Percentiles rank a stretch among this genome's conserved stretches.
phyloP scores from a whole-genome alignment of 2,329 filamentous ascomycete genomes.

The Apiospora phragmitis region DNA sequence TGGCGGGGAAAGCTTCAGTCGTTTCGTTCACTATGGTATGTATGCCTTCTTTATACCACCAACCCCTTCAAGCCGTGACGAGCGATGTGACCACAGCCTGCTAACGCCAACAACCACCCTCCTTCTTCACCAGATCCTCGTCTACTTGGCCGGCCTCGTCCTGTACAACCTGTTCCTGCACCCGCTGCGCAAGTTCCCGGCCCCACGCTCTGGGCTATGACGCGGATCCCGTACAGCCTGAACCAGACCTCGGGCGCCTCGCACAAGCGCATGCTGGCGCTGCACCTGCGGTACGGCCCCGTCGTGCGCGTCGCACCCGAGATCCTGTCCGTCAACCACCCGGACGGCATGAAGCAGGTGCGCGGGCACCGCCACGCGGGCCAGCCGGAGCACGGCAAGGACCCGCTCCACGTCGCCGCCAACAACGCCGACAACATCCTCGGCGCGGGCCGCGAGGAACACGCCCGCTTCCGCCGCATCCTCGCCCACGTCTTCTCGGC shows the following conservation, averaged over 20 bases:
- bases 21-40: background rate
- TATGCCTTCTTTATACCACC: too few relatives aligned
- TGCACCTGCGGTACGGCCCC: constrained; percentile 2
- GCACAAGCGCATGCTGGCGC: background rate
- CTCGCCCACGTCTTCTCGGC: background rate
- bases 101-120: background rate
- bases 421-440: background rate
- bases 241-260: constrained; percentile 15
- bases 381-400: background rate
- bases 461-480: constrained; percentile 1
- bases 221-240: constrained; percentile 9
- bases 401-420: background rate
- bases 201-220: constrained; percentile 19
- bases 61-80: too few relatives aligned
- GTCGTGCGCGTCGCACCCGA: constrained; percentile 4
- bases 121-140: background rate
- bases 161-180: constrained; percentile 25
- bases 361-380: background rate
- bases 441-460: background rate
- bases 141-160: background rate
- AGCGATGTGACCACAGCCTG: background rate
- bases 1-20: background rate
- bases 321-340: background rate
- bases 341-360: background rate
- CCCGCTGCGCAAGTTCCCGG: constrained; percentile 23